Percentiles rank a stretch among this genome's conserved stretches.
Evolutionary conservation across 2,329 filamentous ascomycete genomes (phyloP).

Genomic region (Aspergillus caelatus): DNA sequence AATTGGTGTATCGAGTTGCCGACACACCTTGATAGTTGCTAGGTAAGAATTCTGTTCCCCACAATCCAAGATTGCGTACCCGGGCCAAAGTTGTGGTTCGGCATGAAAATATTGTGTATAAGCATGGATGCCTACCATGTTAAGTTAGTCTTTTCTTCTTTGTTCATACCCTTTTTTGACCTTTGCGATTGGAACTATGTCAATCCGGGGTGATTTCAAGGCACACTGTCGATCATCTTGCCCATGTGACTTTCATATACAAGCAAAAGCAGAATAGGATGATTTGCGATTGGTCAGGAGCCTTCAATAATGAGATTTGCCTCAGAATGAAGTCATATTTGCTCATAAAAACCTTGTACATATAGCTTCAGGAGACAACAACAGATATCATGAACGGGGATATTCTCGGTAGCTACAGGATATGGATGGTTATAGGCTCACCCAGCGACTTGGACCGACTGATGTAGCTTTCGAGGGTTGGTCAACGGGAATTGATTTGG

Average conservation of each 20-base stretch:
- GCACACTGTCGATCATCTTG: neutral
- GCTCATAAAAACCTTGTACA: neutral
- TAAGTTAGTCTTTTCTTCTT: neutral
- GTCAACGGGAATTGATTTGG: neutral
- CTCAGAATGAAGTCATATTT: slow-evolving; percentile 1
- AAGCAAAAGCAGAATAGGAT: neutral
- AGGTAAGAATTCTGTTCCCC: neutral
- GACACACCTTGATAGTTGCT: neutral
- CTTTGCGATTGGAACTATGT: neutral
- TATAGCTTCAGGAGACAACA: neutral
- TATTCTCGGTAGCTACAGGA: neutral
- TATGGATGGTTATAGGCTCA: neutral
- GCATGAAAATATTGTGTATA: neutral
- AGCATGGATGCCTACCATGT: neutral
- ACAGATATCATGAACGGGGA: neutral
- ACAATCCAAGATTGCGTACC: neutral
- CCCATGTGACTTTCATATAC: neutral
- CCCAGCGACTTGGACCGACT: neutral
- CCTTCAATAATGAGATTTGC: neutral
- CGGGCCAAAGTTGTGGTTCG: neutral
- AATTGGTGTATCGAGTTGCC: neutral
- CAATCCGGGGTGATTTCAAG: neutral
- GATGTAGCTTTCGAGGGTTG: neutral
- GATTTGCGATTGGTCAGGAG: neutral
- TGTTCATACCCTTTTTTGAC: neutral